These are phyloP conservation scores for Henningerozyma blattae DNA, from an alignment of 805 yeast genomes.

Conservation along the genomic window DNA sequence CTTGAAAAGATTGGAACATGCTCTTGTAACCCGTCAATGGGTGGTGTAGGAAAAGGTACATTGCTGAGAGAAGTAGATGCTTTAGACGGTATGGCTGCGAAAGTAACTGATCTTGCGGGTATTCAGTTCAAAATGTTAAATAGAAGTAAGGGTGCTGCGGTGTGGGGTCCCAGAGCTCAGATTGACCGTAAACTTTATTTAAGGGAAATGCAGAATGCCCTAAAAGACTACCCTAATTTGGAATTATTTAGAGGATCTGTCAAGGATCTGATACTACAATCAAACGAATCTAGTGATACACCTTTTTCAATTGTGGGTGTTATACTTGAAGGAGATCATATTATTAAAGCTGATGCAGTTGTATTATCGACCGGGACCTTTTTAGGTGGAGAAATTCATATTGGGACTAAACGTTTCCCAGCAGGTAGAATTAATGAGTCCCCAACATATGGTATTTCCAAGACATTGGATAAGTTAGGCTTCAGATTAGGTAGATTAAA, in stretches of 20 bases:
- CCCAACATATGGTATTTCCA: constrained; percentile 81
- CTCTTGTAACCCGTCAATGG: constrained; percentile 95
- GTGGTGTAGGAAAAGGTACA: constrained; percentile 97
- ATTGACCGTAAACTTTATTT: constrained; percentile 77
- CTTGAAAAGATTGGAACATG: constrained; percentile 77
- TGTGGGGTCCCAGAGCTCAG: constrained; percentile 97
- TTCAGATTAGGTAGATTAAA: constrained; percentile 81
- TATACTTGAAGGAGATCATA: constrained; percentile 50
- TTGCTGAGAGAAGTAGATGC: constrained; percentile 90
- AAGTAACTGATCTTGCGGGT: constrained; percentile 86
- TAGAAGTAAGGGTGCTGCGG: constrained; percentile 81
- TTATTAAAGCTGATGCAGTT: constrained; percentile 52
- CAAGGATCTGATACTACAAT: constrained; percentile 58
- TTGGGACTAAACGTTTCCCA: constrained; percentile 69
- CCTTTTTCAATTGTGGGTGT: constrained; percentile 47
- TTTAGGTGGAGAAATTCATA: constrained; percentile 86
- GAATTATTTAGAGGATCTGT: constrained; percentile 57
- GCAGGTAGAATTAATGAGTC: constrained; percentile 91
- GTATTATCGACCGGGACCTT: constrained; percentile 95
- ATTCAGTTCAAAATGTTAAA: constrained; percentile 83
- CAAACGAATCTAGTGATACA: not conserved
- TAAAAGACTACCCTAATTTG: constrained; percentile 45
- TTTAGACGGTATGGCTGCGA: constrained; percentile 79
- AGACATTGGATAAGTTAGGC: constrained; percentile 64
- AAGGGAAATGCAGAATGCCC: constrained; percentile 61